Evolutionary conservation across 1,284 basidiomycete genomes (phyloP).

Genomic region (Trichosporon asahii): DNA sequence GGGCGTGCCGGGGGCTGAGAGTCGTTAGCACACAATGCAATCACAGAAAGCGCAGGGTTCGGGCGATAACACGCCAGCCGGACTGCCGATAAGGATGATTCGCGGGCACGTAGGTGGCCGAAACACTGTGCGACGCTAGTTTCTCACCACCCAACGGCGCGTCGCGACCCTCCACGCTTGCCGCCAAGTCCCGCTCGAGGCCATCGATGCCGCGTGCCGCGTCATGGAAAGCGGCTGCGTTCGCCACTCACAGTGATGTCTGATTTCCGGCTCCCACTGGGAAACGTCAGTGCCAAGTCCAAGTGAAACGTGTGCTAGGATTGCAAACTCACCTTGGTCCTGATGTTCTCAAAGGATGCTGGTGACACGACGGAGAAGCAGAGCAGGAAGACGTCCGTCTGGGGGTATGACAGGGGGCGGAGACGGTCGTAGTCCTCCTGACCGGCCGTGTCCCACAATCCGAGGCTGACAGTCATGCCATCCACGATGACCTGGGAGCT

Average conservation of each 20-base stretch:
- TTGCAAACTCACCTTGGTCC: conserved; percentile 69
- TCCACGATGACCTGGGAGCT: conserved; percentile 85
- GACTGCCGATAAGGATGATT: background rate
- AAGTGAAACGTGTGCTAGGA: background rate
- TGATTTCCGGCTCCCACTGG: conserved; percentile 54
- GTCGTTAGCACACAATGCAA: conserved; percentile 33
- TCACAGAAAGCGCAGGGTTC: too few species aligned
- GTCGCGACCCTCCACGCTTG: background rate
- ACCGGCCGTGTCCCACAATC: conserved; percentile 98
- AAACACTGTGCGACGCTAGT: background rate
- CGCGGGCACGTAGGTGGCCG: background rate
- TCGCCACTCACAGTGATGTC: conserved; percentile 45
- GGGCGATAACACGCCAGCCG: conserved; percentile 9
- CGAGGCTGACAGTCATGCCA: conserved; percentile 95
- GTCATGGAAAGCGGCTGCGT: background rate
- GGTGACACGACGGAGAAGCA: conserved; percentile 98
- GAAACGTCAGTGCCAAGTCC: background rate
- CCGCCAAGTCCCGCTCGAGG: background rate
- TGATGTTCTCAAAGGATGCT: conserved; percentile 96
- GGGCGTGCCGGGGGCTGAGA: conserved; percentile 85
- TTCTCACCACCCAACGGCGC: too few species aligned
- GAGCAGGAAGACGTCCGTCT: conserved; percentile 98
- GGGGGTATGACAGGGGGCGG: conserved; percentile 95
- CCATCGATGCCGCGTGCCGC: too few species aligned
- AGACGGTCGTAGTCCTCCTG: conserved; percentile 88